Evolutionary conservation across 345 rosid genomes (phyloP).

Genomic region (Citrus sp.): DNA sequence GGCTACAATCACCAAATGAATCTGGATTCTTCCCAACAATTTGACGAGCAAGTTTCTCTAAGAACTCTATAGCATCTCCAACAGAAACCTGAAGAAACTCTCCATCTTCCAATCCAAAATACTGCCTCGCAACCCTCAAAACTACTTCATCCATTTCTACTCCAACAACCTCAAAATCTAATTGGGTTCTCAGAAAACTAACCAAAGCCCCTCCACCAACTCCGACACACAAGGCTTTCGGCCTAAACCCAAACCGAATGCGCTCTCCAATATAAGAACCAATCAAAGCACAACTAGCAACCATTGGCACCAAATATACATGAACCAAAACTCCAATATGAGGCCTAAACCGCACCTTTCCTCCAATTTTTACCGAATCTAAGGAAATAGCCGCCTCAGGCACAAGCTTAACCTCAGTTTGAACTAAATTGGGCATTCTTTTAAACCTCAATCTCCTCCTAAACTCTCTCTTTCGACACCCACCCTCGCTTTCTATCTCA

Average conservation of each 20-base stretch:
- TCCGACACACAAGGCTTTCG: slow-evolving; percentile 71
- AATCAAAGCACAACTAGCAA: slow-evolving; percentile 53
- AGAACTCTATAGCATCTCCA: slow-evolving; percentile 53
- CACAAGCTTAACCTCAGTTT: slow-evolving; percentile 49
- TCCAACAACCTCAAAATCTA: slow-evolving; percentile 66
- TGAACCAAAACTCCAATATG: slow-evolving; percentile 59
- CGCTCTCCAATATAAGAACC: slow-evolving; percentile 21
- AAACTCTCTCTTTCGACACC: slow-evolving; percentile 39
- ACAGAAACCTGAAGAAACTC: slow-evolving; percentile 30
- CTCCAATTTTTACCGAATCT: slow-evolving; percentile 26
- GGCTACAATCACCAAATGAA: background rate
- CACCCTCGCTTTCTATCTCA: slow-evolving; percentile 31
- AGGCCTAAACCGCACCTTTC: slow-evolving; percentile 32
- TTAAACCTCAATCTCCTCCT: slow-evolving; percentile 85
- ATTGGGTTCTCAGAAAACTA: slow-evolving; percentile 46
- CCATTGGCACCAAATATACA: slow-evolving; percentile 77
- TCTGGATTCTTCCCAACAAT: slow-evolving; percentile 4
- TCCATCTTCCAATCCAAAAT: slow-evolving; percentile 61
- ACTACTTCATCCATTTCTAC: slow-evolving; percentile 72
- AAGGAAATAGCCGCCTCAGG: slow-evolving; percentile 19
- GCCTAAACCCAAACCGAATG: slow-evolving; percentile 29
- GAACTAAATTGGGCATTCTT: slow-evolving; percentile 79
- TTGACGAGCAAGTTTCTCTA: slow-evolving; percentile 36
- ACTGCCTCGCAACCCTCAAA: slow-evolving; percentile 47
- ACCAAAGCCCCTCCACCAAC: slow-evolving; percentile 87